Base-by-base conservation (phyloP, 139 green algal genomes). In the Micromonas commoda region DNA sequence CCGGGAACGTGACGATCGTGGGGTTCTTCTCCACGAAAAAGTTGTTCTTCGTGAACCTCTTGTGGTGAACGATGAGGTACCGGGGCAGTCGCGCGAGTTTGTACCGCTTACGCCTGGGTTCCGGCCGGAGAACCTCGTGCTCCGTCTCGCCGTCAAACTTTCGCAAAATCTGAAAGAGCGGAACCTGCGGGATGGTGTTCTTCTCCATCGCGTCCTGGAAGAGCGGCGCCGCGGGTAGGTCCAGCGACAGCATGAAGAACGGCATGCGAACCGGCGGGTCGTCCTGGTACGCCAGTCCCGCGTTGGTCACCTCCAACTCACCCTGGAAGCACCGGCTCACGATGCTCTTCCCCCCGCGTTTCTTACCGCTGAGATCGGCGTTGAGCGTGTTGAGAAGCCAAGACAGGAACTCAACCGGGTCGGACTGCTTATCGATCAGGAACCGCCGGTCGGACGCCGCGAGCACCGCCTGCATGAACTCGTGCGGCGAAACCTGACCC, bases 1-100 rank as follows among this genome's bases (percentile, higher is more conserved):
- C 88, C 0, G 95, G 94, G 79, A 98, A 99, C 82, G 96, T 98
- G 29, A 99, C 95, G 63, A 98, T 91, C 65, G 94, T 98, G 37
- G 92, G 93, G 85, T 98, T 98, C 86, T 98, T 98, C 87, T 97
- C 92, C 23, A 88, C 60, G 80, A 92, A 94, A 77, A 95, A 95
- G 82, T 91, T 92, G 88, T 97, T 97, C 71, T 94, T 96, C 19
- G 88, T 91, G 85, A 98, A 98, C 72, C 94, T 88, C 78, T 92
- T 92, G 74, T 97, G 90, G 82, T 96, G 89, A 34, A 97, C 81
- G 32, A 91, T 83, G 64, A 97, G 78, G 84, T 87, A 94, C n/a
- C 67, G 84, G 1, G 95, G 95, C 76, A 98, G 87, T 24, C 86
- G 82, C 3, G 87, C 91, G 37, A 99, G 70, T 24, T 82, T 72